Conservation (phyloP, 169 alveolate species). For the Sarcocystis neurona region DNA sequence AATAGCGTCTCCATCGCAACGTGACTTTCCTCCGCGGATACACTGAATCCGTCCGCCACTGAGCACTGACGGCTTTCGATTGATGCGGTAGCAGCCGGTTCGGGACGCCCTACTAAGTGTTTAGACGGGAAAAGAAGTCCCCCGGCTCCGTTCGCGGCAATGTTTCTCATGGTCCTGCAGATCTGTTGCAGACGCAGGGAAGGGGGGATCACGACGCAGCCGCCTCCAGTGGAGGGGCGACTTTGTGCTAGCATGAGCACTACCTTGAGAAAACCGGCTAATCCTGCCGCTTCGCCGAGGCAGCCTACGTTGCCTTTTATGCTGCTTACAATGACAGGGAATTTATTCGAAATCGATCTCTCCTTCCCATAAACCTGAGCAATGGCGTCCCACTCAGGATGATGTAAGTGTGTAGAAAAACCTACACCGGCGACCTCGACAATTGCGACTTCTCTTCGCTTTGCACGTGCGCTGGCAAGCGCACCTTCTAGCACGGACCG, state of each 20-base stretch:
- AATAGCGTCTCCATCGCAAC: too few species aligned
- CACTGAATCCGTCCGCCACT: too few species aligned
- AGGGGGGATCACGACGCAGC: too few species aligned
- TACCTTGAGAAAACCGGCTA: not conserved
- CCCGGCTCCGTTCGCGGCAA: too few species aligned
- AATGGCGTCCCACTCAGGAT: not conserved
- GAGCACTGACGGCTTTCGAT: too few species aligned
- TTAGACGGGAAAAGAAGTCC: too few species aligned
- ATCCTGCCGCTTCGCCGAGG: not conserved
- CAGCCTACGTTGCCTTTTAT: not conserved
- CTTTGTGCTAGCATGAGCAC: not conserved
- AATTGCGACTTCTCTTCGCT: not conserved
- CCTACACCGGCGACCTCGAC: not conserved
- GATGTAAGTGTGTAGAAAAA: not conserved
- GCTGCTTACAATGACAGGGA: not conserved
- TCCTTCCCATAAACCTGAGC: not conserved
- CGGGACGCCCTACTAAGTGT: too few species aligned
- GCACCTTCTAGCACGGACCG: not conserved
- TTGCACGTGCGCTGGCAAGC: not conserved
- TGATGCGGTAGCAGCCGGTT: too few species aligned
- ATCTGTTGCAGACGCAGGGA: too few species aligned
- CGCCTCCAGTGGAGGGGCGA: too few species aligned
- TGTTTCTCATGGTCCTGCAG: too few species aligned
- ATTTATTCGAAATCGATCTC: not conserved
- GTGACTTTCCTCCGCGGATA: too few species aligned